phyloP scores from a whole-genome alignment of 257 asterid species.

The Vinca minor region DNA sequence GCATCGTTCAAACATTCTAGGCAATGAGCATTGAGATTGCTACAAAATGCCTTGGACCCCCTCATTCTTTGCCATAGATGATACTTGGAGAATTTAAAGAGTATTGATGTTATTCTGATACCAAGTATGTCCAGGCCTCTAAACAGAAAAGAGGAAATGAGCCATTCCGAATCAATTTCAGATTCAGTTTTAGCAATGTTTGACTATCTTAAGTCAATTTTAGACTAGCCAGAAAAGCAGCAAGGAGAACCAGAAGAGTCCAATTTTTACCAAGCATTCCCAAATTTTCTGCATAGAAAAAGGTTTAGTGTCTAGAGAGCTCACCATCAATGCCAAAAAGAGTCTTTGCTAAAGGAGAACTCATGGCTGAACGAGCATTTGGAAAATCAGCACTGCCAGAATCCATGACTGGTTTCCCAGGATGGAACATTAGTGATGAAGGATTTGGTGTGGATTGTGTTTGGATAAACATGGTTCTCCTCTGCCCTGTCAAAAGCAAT shows the following conservation, averaged over 20 bases:
- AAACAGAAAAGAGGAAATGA: neutral
- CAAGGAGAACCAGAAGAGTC: neutral
- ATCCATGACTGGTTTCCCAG: slow-evolving; percentile 93
- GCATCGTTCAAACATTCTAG: neutral
- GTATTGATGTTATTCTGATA: neutral
- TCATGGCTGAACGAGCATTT: slow-evolving; percentile 89
- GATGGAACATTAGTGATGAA: slow-evolving; percentile 84
- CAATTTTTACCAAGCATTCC: neutral
- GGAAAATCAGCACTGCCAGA: slow-evolving; percentile 84
- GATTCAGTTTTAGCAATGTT: neutral
- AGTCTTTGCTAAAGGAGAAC: slow-evolving; percentile 75
- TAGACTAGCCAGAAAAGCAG: neutral
- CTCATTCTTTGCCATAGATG: neutral
- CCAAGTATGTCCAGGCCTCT: neutral
- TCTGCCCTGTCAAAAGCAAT: slow-evolving; percentile 63
- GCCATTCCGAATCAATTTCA: neutral
- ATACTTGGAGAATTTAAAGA: neutral
- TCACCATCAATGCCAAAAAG: slow-evolving; percentile 81
- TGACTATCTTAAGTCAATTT: neutral
- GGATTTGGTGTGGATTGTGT: slow-evolving; percentile 95
- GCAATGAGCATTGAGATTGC: neutral
- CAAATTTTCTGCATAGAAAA: neutral
- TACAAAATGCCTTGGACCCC: neutral
- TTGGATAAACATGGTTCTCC: slow-evolving; percentile 89
- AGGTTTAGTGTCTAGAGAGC: slow-evolving; percentile 6